Conservation (phyloP, 2,329 filamentous ascomycete genomes). For the Scedosporium dehoogii region DNA sequence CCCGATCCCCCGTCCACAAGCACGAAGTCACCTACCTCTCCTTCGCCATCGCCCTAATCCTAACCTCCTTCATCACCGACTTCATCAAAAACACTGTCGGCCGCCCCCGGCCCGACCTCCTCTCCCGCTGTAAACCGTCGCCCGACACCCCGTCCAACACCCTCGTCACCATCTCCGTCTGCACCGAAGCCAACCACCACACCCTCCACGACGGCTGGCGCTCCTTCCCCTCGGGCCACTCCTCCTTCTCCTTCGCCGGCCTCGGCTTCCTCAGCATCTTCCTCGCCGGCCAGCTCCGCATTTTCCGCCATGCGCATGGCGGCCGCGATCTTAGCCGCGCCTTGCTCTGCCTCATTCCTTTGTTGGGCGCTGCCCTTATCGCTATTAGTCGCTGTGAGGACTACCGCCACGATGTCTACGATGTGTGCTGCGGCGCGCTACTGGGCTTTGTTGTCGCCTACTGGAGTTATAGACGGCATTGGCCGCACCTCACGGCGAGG, state of each 20-base stretch:
- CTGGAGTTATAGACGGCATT: conserved; percentile 58
- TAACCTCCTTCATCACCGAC: conserved; percentile 79
- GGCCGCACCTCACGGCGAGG: conserved; percentile 42
- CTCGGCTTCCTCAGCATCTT: conserved; percentile 66
- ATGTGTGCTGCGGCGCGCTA: conserved; percentile 51
- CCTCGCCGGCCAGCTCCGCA: conserved; percentile 54
- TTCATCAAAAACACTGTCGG: conserved; percentile 83
- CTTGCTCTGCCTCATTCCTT: conserved; percentile 45
- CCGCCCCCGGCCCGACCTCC: conserved; percentile 52
- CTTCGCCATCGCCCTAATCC: conserved; percentile 63
- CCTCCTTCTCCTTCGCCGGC: conserved; percentile 68
- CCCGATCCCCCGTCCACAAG: conserved; percentile 61
- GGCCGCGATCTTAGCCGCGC: conserved; percentile 45
- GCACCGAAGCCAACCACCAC: conserved; percentile 61
- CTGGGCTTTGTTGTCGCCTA: conserved; percentile 52
- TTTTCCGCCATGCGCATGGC: conserved; percentile 36
- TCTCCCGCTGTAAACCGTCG: conserved; percentile 70
- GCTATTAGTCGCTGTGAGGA: conserved; percentile 61
- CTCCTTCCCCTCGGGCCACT: conserved; percentile 73
- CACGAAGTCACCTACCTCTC: conserved; percentile 78
- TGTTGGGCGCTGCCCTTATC: conserved; percentile 56
- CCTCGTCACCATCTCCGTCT: conserved; percentile 58
- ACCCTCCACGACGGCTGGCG: conserved; percentile 74
- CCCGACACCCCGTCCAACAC: conserved; percentile 33
- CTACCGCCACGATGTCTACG: conserved; percentile 62